These are phyloP conservation scores for Phytophthora palmivora DNA, from an alignment of 352 stramenopile species.

Conservation along the genomic window DNA sequence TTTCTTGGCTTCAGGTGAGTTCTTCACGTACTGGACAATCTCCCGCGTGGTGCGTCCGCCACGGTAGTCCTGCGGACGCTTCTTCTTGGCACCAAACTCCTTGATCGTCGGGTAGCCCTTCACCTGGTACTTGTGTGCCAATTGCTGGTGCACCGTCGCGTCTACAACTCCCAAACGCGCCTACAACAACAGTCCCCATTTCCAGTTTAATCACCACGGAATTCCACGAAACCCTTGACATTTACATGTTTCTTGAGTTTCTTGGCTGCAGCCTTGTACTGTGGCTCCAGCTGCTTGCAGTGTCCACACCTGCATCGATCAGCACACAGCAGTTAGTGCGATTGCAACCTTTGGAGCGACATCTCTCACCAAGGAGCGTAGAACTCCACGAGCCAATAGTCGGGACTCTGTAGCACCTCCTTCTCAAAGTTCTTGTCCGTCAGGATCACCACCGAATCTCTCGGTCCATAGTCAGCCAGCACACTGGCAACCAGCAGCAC, in stretches of 20 bases:
- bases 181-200: constrained; percentile 42
- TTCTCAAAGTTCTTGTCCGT: constrained; percentile 89
- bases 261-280: constrained; percentile 90
- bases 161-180: constrained; percentile 75
- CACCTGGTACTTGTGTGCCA: constrained; percentile 82
- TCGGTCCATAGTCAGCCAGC: constrained; percentile 53
- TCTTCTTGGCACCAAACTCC: constrained; percentile 86
- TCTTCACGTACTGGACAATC: constrained; percentile 80
- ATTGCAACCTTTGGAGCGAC: constrained; percentile 2
- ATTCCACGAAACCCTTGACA: neutral
- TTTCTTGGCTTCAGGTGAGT: constrained; percentile 71
- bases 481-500: constrained; percentile 11
- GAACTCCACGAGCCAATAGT: constrained; percentile 95
- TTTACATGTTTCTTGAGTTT: constrained; percentile 82
- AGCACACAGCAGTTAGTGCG: neutral
- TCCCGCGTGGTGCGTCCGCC: constrained; percentile 65
- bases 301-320: constrained; percentile 78
- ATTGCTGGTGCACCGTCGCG: constrained; percentile 58
- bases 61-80: constrained; percentile 76
- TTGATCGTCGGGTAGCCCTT: constrained; percentile 87
- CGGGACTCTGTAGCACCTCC: constrained; percentile 75
- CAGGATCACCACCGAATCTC: constrained; percentile 71
- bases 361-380: constrained; percentile 87
- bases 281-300: constrained; percentile 90
- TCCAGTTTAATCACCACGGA: constrained; percentile 20